phyloP scores from a whole-genome alignment of 768 basidiomycete genomes.

The Ephemerocybe angulata region DNA sequence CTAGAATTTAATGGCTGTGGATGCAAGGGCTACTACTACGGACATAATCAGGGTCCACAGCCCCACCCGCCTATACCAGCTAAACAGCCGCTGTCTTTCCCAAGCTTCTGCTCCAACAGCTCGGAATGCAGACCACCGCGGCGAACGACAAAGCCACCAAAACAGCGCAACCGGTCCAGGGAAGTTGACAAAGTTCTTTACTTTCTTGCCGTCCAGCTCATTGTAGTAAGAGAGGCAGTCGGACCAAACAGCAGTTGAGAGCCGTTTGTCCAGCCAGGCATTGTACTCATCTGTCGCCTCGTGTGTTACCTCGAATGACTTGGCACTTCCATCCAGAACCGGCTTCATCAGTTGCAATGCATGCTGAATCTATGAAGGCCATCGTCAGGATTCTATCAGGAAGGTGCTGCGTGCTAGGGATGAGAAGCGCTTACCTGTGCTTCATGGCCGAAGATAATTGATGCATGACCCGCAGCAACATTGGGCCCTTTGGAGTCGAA shows the following conservation, averaged over 20 bases:
- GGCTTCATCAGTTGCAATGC: slow-evolving; percentile 50
- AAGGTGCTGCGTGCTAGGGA: slow-evolving; percentile 7
- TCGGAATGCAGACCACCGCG: slow-evolving; percentile 41
- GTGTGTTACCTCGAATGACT: slow-evolving; percentile 47
- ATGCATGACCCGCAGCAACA: slow-evolving; percentile 54
- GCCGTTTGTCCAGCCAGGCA: slow-evolving; percentile 44
- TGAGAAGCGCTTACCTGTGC: slow-evolving; percentile 39
- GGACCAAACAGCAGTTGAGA: slow-evolving; percentile 48
- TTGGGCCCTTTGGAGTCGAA: slow-evolving; percentile 44
- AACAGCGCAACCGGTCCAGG: slow-evolving; percentile 50
- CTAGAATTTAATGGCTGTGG: background rate
- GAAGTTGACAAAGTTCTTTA: slow-evolving; percentile 45
- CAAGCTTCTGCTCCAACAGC: slow-evolving; percentile 31
- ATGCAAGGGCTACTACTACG: background rate
- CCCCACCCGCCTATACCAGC: slow-evolving; percentile 4
- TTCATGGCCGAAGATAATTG: slow-evolving; percentile 54
- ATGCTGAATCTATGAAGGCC: slow-evolving; percentile 39
- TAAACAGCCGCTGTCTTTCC: background rate
- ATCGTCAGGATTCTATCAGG: slow-evolving; percentile 4
- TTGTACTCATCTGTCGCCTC: slow-evolving; percentile 50
- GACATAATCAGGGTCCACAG: slow-evolving; percentile 18
- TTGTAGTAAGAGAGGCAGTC: slow-evolving; percentile 53
- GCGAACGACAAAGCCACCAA: slow-evolving; percentile 48
- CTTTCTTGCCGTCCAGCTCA: slow-evolving; percentile 16
- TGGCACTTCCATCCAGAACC: slow-evolving; percentile 43